Evolutionary conservation across 2,329 filamentous ascomycete genomes (phyloP).

Genomic region (Xenoacremonium recifei): DNA sequence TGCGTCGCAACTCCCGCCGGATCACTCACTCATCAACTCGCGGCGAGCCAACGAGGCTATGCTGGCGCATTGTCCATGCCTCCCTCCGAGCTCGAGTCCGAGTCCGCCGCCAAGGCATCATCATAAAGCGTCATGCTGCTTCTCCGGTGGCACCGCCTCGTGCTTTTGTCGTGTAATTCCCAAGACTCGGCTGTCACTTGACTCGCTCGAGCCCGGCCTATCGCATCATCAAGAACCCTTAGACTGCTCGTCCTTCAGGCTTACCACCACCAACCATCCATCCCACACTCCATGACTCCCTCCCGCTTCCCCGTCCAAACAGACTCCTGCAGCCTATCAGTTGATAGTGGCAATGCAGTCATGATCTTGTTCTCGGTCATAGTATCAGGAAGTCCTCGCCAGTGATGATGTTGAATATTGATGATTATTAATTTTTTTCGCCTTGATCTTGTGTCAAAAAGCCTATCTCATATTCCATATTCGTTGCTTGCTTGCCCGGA

Average conservation of each 20-base stretch:
- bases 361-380: no score
- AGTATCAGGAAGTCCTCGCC: no score
- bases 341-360: not conserved
- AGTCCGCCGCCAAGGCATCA: no score
- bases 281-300: not conserved
- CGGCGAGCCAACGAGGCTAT: no score
- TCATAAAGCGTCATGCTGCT: no score
- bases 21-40: no score
- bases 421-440: not conserved
- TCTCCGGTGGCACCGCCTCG: not conserved
- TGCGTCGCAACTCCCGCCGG: no score
- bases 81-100: not conserved
- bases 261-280: not conserved
- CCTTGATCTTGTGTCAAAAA: not conserved
- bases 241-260: no score
- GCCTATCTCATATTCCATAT: slow-evolving; percentile 4
- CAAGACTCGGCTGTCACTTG: not conserved
- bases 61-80: no score
- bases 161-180: not conserved
- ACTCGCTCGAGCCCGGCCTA: not conserved
- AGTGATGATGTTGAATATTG: not conserved
- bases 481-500: slow-evolving; percentile 15
- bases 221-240: not conserved
- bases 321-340: not conserved
- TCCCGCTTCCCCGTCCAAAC: not conserved